Percentiles rank a stretch among this genome's conserved stretches.
Evolutionary conservation across 805 yeast species (phyloP).

Genomic region (Zygosaccharomyces gambellarensis): DNA sequence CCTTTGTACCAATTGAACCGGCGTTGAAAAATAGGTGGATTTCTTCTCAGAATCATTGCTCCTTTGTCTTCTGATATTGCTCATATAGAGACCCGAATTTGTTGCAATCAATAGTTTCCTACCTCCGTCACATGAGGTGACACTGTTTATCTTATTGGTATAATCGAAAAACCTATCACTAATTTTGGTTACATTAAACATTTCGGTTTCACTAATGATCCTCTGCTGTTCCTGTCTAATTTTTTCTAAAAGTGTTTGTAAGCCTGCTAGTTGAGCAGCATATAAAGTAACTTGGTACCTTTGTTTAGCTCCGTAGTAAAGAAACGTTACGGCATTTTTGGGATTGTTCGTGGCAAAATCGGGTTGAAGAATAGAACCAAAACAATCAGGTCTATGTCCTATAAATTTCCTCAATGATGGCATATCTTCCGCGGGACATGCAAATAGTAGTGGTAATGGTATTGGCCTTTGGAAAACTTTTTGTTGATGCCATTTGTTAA

Average conservation of each 20-base stretch:
- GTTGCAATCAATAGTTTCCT: constrained; percentile 87
- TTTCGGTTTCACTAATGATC: constrained; percentile 65
- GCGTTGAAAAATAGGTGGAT: constrained; percentile 56
- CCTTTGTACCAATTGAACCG: constrained; percentile 68
- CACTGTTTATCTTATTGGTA: constrained; percentile 77
- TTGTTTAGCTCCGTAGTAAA: constrained; percentile 36
- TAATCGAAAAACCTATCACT: constrained; percentile 73
- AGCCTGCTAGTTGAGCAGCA: constrained; percentile 48
- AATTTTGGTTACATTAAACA: constrained; percentile 70
- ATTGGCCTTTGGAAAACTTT: constrained; percentile 88
- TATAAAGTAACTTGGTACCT: constrained; percentile 41
- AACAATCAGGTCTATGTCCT: constrained; percentile 31
- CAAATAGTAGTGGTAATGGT: constrained; percentile 69
- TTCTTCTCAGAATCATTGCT: constrained; percentile 45
- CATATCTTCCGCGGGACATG: constrained; percentile 72
- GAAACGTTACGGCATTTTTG: constrained; percentile 33
- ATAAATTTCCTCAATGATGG: constrained; percentile 52
- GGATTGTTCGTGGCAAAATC: constrained; percentile 25
- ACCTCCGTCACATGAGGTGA: constrained; percentile 92
- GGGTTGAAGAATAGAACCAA: constrained; percentile 28
- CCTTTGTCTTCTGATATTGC: constrained; percentile 51
- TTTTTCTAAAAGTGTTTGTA: constrained; percentile 75
- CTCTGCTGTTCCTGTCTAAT: constrained; percentile 74
- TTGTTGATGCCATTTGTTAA: constrained; percentile 84
- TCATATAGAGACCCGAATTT: constrained; percentile 81